A percentile compares a stretch with the other conserved stretches of the same genome.
Evolutionary conservation across 2,329 filamentous ascomycete genomes (phyloP).

Genomic region (Trichoderma aggressivum): DNA sequence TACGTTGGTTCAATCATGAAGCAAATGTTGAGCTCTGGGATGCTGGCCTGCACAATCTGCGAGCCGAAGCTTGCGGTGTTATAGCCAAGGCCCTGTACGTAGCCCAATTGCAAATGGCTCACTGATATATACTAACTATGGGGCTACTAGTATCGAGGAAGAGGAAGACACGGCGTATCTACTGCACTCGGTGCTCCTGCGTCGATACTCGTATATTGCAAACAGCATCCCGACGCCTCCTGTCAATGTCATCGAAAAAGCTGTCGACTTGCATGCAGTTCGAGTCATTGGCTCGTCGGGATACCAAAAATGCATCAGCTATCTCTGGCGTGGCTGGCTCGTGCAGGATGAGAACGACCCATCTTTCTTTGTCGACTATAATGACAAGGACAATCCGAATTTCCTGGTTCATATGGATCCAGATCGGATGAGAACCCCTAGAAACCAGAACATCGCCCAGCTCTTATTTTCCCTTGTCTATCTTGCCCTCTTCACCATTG

Average conservation of each 20-base stretch:
- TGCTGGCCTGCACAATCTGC: conserved; percentile 73
- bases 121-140: background rate
- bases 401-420: conserved; percentile 86
- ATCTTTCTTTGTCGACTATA: conserved; percentile 84
- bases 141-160: conserved; percentile 64
- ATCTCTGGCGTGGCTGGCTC: conserved; percentile 94
- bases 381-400: conserved; percentile 70
- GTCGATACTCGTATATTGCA: conserved; percentile 78
- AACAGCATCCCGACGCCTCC: conserved; percentile 69
- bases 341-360: conserved; percentile 94
- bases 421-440: conserved; percentile 86
- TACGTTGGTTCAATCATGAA: conserved; percentile 75
- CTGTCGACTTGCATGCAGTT: conserved; percentile 88
- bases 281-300: conserved; percentile 86
- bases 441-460: conserved; percentile 89
- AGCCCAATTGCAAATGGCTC: background rate
- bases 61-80: conserved; percentile 82
- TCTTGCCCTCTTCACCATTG: conserved; percentile 78
- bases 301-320: conserved; percentile 91
- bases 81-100: conserved; percentile 74
- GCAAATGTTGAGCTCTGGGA: conserved; percentile 85
- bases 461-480: conserved; percentile 81
- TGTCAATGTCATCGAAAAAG: conserved; percentile 86
- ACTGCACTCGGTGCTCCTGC: conserved; percentile 76
- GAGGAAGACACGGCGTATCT: conserved; percentile 79